These are phyloP conservation scores for Cercospora brassicicola DNA, from an alignment of 2,329 filamentous ascomycete species.

Conservation along the genomic window DNA sequence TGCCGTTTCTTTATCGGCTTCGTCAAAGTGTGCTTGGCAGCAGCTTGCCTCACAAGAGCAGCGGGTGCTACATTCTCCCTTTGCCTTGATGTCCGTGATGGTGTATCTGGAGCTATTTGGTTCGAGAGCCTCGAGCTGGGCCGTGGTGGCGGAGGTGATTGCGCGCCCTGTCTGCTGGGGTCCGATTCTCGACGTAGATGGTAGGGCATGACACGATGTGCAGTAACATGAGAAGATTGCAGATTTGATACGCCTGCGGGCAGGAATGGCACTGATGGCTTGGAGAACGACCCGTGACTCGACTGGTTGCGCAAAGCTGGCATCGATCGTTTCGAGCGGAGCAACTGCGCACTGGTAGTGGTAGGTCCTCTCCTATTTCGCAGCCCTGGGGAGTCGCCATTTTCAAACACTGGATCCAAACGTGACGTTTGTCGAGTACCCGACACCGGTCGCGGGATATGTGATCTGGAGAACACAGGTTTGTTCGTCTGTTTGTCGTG, in stretches of 20 bases:
- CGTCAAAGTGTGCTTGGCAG: conserved; percentile 68
- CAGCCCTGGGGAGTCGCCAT: conserved; percentile 70
- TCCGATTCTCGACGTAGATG: conserved; percentile 85
- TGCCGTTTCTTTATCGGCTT: conserved; percentile 68
- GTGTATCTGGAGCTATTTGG: conserved; percentile 52
- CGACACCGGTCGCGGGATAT: conserved; percentile 75
- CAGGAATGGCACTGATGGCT: conserved; percentile 71
- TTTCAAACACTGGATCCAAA: conserved; percentile 91
- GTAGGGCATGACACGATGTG: conserved; percentile 62
- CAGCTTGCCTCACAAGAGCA: conserved; percentile 52
- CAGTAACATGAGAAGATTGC: conserved; percentile 74
- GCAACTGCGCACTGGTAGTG: conserved; percentile 55
- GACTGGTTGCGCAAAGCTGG: conserved; percentile 54
- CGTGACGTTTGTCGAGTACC: conserved; percentile 56
- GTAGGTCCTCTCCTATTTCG: conserved; percentile 57
- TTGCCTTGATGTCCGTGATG: conserved; percentile 45
- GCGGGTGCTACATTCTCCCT: conserved; percentile 50
- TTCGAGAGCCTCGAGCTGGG: conserved; percentile 51
- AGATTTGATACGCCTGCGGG: conserved; percentile 71
- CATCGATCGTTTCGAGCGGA: conserved; percentile 62
- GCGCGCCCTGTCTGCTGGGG: conserved; percentile 46
- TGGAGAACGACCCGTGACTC: conserved; percentile 54
- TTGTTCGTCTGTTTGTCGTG: conserved; percentile 66
- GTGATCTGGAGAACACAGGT: conserved; percentile 53
- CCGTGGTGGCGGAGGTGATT: conserved; percentile 47